A percentile compares a stretch with the other conserved stretches of the same genome.
Conservation (phyloP, 805 yeast species). For the Hanseniaspora singularis region DNA sequence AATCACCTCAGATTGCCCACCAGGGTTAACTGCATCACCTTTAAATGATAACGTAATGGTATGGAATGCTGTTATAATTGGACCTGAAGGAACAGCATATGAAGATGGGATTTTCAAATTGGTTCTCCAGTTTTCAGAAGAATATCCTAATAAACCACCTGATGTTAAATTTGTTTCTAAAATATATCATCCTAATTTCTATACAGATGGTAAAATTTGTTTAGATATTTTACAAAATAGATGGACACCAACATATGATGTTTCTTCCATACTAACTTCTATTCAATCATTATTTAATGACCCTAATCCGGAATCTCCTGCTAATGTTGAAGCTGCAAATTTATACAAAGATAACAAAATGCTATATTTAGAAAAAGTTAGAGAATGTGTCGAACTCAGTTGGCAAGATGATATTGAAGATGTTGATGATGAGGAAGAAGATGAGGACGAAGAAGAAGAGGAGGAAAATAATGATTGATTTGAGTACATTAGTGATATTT, state of each 20-base stretch:
- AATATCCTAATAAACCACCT: constrained; percentile 96
- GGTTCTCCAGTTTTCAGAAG: constrained; percentile 82
- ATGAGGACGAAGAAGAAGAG: constrained; percentile 27
- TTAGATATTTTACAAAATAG: constrained; percentile 90
- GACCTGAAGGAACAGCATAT: constrained; percentile 94
- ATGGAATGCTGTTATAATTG: constrained; percentile 95
- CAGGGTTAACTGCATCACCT: constrained; percentile 96
- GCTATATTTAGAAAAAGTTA: constrained; percentile 80
- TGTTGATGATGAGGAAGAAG: constrained; percentile 31
- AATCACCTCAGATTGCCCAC: constrained; percentile 96
- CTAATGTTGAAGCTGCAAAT: constrained; percentile 95
- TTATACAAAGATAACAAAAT: constrained; percentile 88
- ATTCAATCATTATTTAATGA: constrained; percentile 86
- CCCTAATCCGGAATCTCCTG: constrained; percentile 93
- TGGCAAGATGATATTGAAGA: constrained; percentile 69
- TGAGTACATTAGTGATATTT: no score
- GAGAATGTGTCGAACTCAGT: constrained; percentile 87
- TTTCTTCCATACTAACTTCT: constrained; percentile 85
- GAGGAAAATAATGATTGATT: constrained; percentile 13
- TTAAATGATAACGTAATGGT: constrained; percentile 93
- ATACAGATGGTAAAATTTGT: constrained; percentile 90
- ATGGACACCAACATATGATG: constrained; percentile 98
- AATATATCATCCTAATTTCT: constrained; percentile 97
- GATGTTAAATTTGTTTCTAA: constrained; percentile 78
- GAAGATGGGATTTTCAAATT: constrained; percentile 95